Evolutionary conservation across 371 early-diverging fungal species (phyloP), one percentile per base, ranked within the genome.

Genomic region (Syncephalastrum sp.): DNA sequence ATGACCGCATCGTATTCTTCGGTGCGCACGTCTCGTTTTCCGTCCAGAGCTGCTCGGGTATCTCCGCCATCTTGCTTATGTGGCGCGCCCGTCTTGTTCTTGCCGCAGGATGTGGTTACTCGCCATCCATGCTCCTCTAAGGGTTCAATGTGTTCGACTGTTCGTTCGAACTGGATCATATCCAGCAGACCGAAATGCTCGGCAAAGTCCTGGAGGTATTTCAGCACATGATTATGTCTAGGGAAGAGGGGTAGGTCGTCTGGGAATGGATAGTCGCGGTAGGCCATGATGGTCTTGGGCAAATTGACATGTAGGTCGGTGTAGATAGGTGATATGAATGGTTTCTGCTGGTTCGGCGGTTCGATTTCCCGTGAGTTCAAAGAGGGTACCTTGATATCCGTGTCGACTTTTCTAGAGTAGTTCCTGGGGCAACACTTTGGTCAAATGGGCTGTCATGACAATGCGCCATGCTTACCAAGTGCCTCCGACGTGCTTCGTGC

Each of bases 301-400:
- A 87, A 59, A 56, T 87, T 87, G n/a, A 86, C 82, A 45, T 69
- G 77, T 3, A 87, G 64, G n/a, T 71, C 62, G 19, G 70, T 68
- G 61, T 87, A 85, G 23, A 87, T 70, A 10, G 88, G 74, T 1
- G 83, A 74, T 51, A 45, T 56, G 21, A n/a, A 7, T 12, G 54
- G 59, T 14, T 53, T 46, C 1, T 69, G 25, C 15, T 54, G 23
- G 15, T 56, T 42, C 8, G 78, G 70, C 19, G 66, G 60, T 42
- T 72, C 78, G 1, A 69, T 65, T n/a, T 59, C 46, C 1, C 68
- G 42, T n/a, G 71, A 68, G 46, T 72, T 57, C 13, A 61, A 63
- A 1, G 74, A 74, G 13, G 76, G 74, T 15, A 74, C 49, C 12
- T 33, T 33, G 38, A 33, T 33, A 33, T 33, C 38, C 6, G 38